Percentiles rank a stretch among this genome's conserved stretches.
These are phyloP conservation scores for Beauveria sp. DNA, from an alignment of 2,329 filamentous ascomycete genomes.

Conservation along the genomic window DNA sequence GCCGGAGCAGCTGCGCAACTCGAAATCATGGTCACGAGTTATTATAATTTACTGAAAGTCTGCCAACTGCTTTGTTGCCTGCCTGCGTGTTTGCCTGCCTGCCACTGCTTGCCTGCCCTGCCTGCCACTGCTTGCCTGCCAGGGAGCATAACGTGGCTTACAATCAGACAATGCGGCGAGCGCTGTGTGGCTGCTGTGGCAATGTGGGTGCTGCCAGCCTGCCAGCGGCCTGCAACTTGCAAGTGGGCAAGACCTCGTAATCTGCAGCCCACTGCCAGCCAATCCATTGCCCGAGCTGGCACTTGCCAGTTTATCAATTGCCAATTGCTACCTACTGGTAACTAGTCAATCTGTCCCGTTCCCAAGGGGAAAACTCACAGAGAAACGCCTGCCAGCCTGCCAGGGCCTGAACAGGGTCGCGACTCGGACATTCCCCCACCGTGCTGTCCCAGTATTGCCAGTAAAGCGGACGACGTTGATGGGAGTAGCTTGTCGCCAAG, in stretches of 20 bases:
- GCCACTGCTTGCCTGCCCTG: no score
- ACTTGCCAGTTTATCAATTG: neutral
- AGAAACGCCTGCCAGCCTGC: neutral
- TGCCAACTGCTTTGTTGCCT: no score
- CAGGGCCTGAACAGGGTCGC: neutral
- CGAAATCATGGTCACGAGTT: no score
- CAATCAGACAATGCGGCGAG: neutral
- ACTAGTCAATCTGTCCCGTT: neutral
- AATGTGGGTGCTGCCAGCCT: neutral
- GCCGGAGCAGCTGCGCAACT: no score
- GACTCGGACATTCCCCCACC: neutral
- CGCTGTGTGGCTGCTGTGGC: neutral
- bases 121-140: no score
- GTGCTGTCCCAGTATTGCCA: neutral
- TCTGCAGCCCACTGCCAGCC: neutral
- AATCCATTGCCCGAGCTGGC: neutral
- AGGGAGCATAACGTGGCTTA: no score
- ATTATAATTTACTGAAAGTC: no score
- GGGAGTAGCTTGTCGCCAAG: no score
- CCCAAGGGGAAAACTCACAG: neutral
- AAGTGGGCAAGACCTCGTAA: neutral
- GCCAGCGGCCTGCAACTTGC: neutral
- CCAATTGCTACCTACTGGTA: neutral
- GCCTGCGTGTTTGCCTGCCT: no score
- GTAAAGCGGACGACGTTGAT: no score